These are phyloP conservation scores for Chamaenerion angustifolium DNA, from an alignment of 345 rosid genomes.

Conservation along the genomic window DNA sequence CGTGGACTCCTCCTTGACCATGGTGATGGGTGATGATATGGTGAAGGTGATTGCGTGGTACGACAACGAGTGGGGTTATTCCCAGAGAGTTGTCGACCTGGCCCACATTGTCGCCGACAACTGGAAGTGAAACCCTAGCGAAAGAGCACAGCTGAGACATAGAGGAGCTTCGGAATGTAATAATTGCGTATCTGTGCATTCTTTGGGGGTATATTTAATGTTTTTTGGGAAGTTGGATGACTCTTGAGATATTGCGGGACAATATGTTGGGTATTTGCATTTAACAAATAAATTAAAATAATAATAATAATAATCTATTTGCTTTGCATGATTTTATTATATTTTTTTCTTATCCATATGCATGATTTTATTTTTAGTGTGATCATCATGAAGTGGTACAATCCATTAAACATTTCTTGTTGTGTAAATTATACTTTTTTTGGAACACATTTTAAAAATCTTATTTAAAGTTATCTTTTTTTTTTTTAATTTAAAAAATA, in stretches of 20 bases:
- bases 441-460: no score
- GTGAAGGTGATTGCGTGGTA: conserved; percentile 98
- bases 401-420: no score
- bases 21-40: conserved; percentile 99
- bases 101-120: conserved; percentile 81
- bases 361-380: no score
- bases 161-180: conserved; percentile 1
- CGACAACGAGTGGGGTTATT: conserved; percentile 98
- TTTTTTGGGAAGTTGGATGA: conserved; percentile 2
- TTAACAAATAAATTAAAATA: neutral
- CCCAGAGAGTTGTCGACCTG: conserved; percentile 94
- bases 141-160: neutral
- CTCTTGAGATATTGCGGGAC: neutral
- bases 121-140: conserved; percentile 39
- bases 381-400: no score
- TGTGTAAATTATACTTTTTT: no score
- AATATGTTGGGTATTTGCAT: neutral
- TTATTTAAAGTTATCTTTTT: no score
- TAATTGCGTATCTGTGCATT: conserved; percentile 1
- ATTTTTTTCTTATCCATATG: no score
- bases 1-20: conserved; percentile 75
- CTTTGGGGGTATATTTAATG: neutral
- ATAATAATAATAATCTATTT: no score
- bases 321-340: no score
- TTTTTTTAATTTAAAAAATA: no score